Percentiles rank a stretch among this genome's conserved stretches.
phyloP scores from a whole-genome alignment of 2,329 filamentous ascomycete genomes.

The Phialophora chinensis region DNA sequence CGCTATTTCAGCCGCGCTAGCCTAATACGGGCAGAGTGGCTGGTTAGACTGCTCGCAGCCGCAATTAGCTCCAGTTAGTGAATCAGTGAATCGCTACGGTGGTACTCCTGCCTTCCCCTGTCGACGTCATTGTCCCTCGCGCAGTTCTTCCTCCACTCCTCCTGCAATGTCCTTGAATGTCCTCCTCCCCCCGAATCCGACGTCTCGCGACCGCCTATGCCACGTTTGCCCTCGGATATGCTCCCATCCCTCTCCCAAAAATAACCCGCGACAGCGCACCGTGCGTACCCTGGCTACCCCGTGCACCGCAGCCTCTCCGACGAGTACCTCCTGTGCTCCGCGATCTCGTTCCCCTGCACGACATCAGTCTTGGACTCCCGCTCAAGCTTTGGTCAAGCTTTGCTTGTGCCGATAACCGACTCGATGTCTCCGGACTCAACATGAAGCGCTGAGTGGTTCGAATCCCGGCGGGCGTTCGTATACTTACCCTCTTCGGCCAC shows the following conservation, averaged over 20 bases:
- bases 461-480: constrained; percentile 40
- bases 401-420: constrained; percentile 43
- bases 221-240: constrained; percentile 10
- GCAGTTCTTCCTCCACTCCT: constrained; percentile 2
- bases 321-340: constrained; percentile 2
- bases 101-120: constrained; percentile 17
- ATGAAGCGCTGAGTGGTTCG: constrained; percentile 28
- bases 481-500: not conserved
- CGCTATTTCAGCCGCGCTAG: not conserved
- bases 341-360: constrained; percentile 19
- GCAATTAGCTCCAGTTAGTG: not conserved
- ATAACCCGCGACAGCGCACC: constrained; percentile 10
- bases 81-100: not conserved
- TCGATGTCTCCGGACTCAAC: constrained; percentile 28
- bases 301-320: not conserved
- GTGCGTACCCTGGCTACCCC: constrained; percentile 9
- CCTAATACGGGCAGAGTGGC: not conserved
- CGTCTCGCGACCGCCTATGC: constrained; percentile 8
- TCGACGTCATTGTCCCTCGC: constrained; percentile 25
- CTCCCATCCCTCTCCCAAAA: constrained; percentile 15
- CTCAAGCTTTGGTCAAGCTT: constrained; percentile 51
- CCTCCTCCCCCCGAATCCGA: not conserved
- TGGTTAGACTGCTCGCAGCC: not conserved
- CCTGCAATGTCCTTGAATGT: constrained; percentile 25
- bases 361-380: constrained; percentile 17